These are phyloP conservation scores for Calophaca sinica DNA, from an alignment of 306 rosid genomes.

Conservation along the genomic window DNA sequence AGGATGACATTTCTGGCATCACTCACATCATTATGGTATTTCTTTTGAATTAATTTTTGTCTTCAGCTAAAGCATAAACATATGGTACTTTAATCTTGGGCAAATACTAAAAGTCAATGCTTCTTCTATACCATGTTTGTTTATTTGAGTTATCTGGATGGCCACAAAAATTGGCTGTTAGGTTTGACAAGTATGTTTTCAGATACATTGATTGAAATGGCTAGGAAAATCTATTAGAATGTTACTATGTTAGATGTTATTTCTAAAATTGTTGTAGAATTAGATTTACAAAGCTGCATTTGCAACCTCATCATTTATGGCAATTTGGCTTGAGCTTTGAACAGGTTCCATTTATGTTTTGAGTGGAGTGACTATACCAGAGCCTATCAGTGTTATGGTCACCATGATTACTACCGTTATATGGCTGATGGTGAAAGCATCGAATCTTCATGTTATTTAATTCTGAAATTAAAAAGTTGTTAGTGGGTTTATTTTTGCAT, in stretches of 20 bases:
- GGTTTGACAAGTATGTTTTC: slow-evolving; percentile 9
- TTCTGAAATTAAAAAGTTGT: not conserved
- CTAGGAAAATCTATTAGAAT: slow-evolving; percentile 10
- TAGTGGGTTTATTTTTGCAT: not conserved
- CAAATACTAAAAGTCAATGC: slow-evolving; percentile 15
- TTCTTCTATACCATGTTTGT: slow-evolving; percentile 30
- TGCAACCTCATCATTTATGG: not conserved
- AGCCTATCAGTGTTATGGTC: not conserved
- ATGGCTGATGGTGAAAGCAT: not conserved
- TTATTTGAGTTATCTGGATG: slow-evolving; percentile 32
- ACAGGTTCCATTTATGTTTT: slow-evolving; percentile 1
- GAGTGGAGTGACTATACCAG: not conserved
- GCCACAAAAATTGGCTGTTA: slow-evolving; percentile 8
- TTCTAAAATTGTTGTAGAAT: not conserved
- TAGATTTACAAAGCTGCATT: too few relatives aligned
- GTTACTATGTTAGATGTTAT: not conserved
- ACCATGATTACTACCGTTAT: not conserved
- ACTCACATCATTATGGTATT: slow-evolving; percentile 95
- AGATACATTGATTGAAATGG: slow-evolving; percentile 3
- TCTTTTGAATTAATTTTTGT: slow-evolving; percentile 14
- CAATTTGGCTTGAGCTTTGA: not conserved
- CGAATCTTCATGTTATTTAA: not conserved
- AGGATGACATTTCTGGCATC: slow-evolving; percentile 58
- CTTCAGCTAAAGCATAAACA: slow-evolving; percentile 25
- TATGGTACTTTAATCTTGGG: slow-evolving; percentile 27